Base-by-base conservation (phyloP, 78 protist species). In the Pigoraptor vietnamica region DNA sequence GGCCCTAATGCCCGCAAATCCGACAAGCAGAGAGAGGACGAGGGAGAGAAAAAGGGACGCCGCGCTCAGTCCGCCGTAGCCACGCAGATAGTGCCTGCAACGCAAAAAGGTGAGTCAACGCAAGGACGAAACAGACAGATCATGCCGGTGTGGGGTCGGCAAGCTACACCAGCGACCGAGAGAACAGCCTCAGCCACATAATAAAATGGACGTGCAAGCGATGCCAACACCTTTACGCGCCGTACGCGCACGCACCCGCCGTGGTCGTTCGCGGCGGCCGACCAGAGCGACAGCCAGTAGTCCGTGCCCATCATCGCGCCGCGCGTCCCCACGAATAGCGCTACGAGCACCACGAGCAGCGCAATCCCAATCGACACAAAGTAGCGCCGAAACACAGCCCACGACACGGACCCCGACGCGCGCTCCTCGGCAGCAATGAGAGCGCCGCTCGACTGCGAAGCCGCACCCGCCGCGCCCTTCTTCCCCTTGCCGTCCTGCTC, bases 371-470 rank as follows among this genome's bases (percentile, higher is more conserved):
- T 34, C 35, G 90, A 90, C 9, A 0, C 2, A 29, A 67, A 1
- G 88, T 94, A 94, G 29, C 19, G 0, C 39, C 23, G 25, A 81
- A 79, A 94, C 90, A 94, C 91, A 2, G 0, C 0, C 90, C 2
- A 0, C 67, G 9, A 0, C 34, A 94, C 95, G 39, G 10, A 1
- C 81, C 94, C 94, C 23, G 48, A n/a, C 84, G 19, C 88, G 1
- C 81, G 87, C 56, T 38, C 67, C 91, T 94, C 95, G 56, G 40
- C 24, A 23, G 0, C 35, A 9, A 89, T 94, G 82, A 94, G 81
- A 34, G 2, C 39, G 33, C 39, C 88, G 38, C 38, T 35, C 88
- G 39, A 1, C 67, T 21, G 29, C 67, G 14, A 14, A 6, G 14
- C 67, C 29, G 67, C 67, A 14, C 29, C 29, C 67, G 67, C 67